These are phyloP conservation scores for Boletus rex-veris DNA, from an alignment of 768 basidiomycete species.

Conservation along the genomic window DNA sequence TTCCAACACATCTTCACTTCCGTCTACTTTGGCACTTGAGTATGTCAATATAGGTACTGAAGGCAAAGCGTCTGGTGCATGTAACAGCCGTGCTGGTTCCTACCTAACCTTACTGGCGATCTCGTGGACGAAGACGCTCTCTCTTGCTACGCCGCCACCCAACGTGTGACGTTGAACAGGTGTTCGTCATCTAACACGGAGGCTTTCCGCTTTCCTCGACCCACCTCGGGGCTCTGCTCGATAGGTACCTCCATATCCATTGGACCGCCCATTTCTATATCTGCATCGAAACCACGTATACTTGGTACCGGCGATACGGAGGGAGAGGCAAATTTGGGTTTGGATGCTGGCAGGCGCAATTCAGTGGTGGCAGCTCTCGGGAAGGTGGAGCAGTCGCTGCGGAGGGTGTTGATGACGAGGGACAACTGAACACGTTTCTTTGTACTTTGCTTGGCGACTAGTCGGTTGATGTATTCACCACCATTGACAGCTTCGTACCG, in stretches of 20 bases:
- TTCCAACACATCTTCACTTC: conserved; percentile 68
- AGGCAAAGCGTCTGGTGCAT: conserved; percentile 29
- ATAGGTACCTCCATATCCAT: conserved; percentile 57
- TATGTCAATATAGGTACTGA: conserved; percentile 59
- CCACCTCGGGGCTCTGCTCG: conserved; percentile 39
- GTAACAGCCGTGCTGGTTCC: conserved; percentile 20
- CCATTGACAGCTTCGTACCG: conserved; percentile 35
- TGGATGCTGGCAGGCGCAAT: conserved; percentile 23
- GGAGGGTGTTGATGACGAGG: conserved; percentile 39
- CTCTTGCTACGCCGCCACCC: conserved; percentile 57
- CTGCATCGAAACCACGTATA: conserved; percentile 46
- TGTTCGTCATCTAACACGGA: conserved; percentile 40
- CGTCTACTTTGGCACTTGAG: conserved; percentile 58
- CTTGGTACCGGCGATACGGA: conserved; percentile 47
- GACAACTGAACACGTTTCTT: conserved; percentile 62
- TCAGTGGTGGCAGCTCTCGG: conserved; percentile 14
- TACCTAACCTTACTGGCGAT: conserved; percentile 34
- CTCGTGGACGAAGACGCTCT: conserved; percentile 48
- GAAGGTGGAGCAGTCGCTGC: conserved; percentile 18
- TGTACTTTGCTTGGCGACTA: conserved; percentile 69
- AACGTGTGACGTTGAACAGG: conserved; percentile 50
- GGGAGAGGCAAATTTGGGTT: conserved; percentile 13
- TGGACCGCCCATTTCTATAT: conserved; percentile 39
- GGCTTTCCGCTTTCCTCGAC: conserved; percentile 53
- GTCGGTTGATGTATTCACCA: conserved; percentile 64